Conservation (phyloP, 2,329 filamentous ascomycete species). For the Penicillium brevicompactum region DNA sequence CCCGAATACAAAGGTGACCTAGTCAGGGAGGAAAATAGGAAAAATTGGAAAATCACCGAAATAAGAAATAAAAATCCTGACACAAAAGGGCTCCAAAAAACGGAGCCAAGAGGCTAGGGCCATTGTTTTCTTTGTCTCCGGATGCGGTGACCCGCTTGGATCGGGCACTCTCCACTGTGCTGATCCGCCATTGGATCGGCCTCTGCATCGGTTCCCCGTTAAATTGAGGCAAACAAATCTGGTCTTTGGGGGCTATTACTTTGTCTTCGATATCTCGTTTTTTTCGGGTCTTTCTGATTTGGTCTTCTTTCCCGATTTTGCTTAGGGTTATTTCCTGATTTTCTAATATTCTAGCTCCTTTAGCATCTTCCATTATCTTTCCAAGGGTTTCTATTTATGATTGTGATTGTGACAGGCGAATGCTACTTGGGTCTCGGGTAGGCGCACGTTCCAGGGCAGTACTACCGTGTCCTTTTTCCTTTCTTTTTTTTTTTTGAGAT, state of each 20-base stretch:
- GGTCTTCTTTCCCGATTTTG: neutral
- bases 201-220: conserved; percentile 17
- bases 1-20: no score
- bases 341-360: no score
- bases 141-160: conserved; percentile 24
- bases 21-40: no score
- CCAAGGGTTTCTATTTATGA: neutral
- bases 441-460: conserved; percentile 5
- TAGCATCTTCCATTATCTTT: no score
- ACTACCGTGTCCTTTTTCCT: conserved; percentile 16
- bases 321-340: no score
- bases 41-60: no score
- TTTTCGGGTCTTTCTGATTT: no score
- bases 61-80: neutral
- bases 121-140: conserved; percentile 32
- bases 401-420: neutral
- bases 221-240: conserved; percentile 15
- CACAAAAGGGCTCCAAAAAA: neutral
- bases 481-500: neutral
- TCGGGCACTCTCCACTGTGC: neutral
- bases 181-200: conserved; percentile 2
- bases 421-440: conserved; percentile 7
- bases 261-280: neutral
- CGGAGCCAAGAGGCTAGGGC: conserved; percentile 16
- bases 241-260: neutral